Base-by-base conservation (phyloP, 2,329 filamentous ascomycete species). In the Ceratocystiopsis brevicomis region DNA sequence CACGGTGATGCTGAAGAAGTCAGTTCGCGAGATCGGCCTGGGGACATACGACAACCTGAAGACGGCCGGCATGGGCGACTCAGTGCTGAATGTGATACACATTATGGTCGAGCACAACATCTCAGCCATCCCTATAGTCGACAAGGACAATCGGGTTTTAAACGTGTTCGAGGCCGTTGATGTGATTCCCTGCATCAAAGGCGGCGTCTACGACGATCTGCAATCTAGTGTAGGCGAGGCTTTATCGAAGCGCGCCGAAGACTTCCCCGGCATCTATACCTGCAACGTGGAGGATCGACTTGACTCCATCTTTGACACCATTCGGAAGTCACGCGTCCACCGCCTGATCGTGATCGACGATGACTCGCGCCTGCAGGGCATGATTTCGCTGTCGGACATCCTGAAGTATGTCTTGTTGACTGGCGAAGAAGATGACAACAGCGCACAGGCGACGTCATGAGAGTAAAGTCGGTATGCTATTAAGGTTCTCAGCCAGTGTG, bases 121-220 rank as follows among this genome's bases (percentile, higher is more conserved):
- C 54, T 94, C 85, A 37, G 92, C 86, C 54, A 81, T 98, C 34
- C 90, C 90, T 11, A 90, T 98, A 45, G 65, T 98, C 44, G 90
- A 96, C 54, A 71, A 72, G 40, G 75, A 85, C 35, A 68, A 71
- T 53, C 65, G 74, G 60, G 76, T 98, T 0, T 74, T 96, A 49
- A 98, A 98, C 55, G 86, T 96, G 12, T 98, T 98, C 55, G 92
- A 98, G 63, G 84, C 33, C 2, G 87, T 98, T 41, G 90, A 98
- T 60, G 87, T 98, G 47, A 94, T 98, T 52, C 81, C 87, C 0
- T 78, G 94, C 53, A 93, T 98, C 62, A 93, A 92, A 61, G 86
- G 85, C 18, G 86, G 87, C 17, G 77, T 77, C 34, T 96, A 96
- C 56, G 90, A 96, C 50, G 88, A 95, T 51, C 67, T 98, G 45